Conservation (phyloP, 2,329 filamentous ascomycete species). For the Apiospora phragmitis region DNA sequence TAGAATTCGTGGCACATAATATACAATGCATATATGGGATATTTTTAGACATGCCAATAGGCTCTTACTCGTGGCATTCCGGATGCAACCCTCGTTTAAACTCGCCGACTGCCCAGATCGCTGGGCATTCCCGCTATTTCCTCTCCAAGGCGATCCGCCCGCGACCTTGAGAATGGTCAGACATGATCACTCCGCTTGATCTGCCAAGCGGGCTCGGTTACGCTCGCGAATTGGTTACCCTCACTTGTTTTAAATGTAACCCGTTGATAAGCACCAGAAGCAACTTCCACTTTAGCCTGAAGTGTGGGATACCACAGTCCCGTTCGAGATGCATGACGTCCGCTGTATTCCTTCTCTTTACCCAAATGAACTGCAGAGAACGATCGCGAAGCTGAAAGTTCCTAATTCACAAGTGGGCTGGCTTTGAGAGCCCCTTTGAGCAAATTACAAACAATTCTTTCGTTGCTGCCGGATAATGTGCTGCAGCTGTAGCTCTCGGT, state of each 20-base stretch:
- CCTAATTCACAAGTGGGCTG: neutral
- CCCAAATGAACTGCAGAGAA: neutral
- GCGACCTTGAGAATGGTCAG: neutral
- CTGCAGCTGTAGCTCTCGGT: neutral
- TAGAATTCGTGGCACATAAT: neutral
- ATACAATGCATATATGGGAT: neutral
- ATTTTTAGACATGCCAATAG: neutral
- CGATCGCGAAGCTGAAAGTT: neutral
- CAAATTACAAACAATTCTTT: neutral
- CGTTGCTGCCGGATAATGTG: neutral
- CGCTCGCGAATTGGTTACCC: neutral
- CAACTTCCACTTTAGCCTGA: neutral
- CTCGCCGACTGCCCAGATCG: neutral
- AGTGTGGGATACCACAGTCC: neutral
- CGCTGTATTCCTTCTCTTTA: neutral
- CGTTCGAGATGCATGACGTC: neutral
- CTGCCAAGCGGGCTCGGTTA: neutral
- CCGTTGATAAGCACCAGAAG: neutral
- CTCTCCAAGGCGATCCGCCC: neutral
- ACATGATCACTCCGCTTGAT: neutral
- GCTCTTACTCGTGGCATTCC: neutral
- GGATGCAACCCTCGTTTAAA: neutral
- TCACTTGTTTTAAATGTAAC: neutral
- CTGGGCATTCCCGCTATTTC: neutral
- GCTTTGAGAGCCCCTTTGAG: no score